Percentiles rank a stretch among this genome's conserved stretches.
Evolutionary conservation across 305 asterid genomes (phyloP).

Genomic region (Fraxinus nigra): DNA sequence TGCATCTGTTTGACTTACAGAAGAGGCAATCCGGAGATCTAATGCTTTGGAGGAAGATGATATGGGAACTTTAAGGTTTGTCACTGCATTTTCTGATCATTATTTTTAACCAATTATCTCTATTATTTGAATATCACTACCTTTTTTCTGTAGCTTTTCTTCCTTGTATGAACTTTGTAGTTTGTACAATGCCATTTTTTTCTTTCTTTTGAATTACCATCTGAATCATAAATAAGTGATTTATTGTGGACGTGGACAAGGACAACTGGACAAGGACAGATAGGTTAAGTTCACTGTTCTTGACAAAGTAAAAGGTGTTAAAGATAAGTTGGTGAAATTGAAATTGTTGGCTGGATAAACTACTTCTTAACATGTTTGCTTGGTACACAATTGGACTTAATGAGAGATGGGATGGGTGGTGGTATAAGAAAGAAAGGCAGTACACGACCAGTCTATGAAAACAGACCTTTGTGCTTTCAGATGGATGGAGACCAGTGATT

Average conservation of each 20-base stretch:
- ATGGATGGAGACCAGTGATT: not conserved
- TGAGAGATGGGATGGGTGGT: not conserved
- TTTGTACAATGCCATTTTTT: not conserved
- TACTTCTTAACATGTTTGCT: not conserved
- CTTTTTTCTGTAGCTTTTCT: not conserved
- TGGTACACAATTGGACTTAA: not conserved
- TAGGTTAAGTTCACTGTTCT: not conserved
- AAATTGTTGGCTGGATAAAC: constrained; percentile 9
- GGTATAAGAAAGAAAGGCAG: constrained; percentile 1
- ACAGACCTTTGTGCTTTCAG: not conserved
- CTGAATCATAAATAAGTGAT: constrained; percentile 2
- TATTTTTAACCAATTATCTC: not conserved
- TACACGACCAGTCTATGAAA: not conserved
- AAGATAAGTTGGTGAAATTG: constrained; percentile 9
- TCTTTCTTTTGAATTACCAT: constrained; percentile 5
- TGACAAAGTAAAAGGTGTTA: constrained; percentile 3
- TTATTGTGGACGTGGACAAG: constrained; percentile 16
- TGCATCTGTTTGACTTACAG: constrained; percentile 39
- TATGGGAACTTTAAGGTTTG: constrained; percentile 61
- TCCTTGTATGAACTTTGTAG: not conserved
- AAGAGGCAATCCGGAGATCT: constrained; percentile 78
- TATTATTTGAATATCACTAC: not conserved
- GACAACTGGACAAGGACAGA: not conserved
- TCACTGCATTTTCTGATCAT: constrained; percentile 15
- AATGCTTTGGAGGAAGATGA: constrained; percentile 73